These are phyloP conservation scores for Barbatosphaeria neglecta DNA, from an alignment of 495 filamentous ascomycete species.

Conservation along the genomic window DNA sequence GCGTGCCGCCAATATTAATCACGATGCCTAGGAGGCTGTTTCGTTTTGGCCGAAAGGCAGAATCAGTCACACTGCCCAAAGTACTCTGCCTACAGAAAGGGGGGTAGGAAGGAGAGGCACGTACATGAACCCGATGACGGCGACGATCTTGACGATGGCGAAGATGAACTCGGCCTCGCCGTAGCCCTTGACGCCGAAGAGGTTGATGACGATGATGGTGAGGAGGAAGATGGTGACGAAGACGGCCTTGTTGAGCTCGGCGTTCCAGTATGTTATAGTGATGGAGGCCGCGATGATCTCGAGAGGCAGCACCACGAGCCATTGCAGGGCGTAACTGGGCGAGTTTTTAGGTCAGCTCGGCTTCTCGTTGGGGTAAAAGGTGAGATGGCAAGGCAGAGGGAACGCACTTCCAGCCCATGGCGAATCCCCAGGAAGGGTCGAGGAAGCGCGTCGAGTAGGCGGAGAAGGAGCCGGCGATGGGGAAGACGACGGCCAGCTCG, in stretches of 20 bases:
- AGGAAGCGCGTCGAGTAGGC: constrained; percentile 87
- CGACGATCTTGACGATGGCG: constrained; percentile 72
- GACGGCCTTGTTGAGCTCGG: constrained; percentile 52
- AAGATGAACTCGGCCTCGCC: constrained; percentile 90
- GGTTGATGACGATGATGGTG: constrained; percentile 65
- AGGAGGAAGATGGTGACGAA: constrained; percentile 80
- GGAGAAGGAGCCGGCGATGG: constrained; percentile 85
- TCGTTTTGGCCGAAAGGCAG: too few relatives aligned
- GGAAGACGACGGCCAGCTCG: constrained; percentile 85
- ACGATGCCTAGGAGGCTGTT: constrained; percentile 64
- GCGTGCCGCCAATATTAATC: constrained; percentile 68
- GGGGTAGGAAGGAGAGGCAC: constrained; percentile 17
- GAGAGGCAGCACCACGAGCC: constrained; percentile 77
- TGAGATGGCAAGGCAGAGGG: constrained; percentile 1
- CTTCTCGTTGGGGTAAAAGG: not conserved
- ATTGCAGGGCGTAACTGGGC: constrained; percentile 79
- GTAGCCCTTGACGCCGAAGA: constrained; percentile 79
- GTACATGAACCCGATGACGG: constrained; percentile 81
- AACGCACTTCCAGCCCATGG: constrained; percentile 89
- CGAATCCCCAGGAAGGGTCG: constrained; percentile 94
- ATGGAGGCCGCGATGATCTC: constrained; percentile 88
- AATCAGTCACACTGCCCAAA: constrained; percentile 8
- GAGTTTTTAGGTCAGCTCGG: constrained; percentile 5
- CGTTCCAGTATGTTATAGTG: constrained; percentile 78
- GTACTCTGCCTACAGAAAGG: not conserved